Percentiles rank a stretch among this genome's conserved stretches.
Conservation (phyloP, 2,329 filamentous ascomycete species). For the Ilyonectria destructans region DNA sequence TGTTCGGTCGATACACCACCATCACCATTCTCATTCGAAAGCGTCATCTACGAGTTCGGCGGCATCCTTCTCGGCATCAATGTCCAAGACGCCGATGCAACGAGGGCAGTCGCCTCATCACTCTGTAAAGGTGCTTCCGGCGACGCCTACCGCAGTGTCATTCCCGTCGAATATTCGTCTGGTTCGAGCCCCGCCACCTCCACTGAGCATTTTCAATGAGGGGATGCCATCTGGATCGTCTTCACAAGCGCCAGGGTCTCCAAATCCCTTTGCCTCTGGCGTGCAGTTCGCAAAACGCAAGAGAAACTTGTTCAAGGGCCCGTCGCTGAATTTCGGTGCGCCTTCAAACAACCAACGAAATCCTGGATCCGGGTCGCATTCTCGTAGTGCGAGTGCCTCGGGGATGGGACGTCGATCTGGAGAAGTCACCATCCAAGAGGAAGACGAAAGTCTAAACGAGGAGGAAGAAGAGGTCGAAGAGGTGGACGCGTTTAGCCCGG, state of each 20-base stretch:
- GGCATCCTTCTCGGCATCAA: constrained; percentile 79
- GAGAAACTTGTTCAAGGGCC: constrained; percentile 86
- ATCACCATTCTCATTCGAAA: constrained; percentile 91
- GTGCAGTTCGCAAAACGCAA: constrained; percentile 88
- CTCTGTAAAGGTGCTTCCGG: constrained; percentile 95
- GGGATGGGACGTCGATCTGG: constrained; percentile 78
- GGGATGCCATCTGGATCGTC: constrained; percentile 64
- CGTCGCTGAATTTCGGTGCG: constrained; percentile 74
- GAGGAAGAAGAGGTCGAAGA: constrained; percentile 66
- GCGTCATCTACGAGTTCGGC: constrained; percentile 93
- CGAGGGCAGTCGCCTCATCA: constrained; percentile 85
- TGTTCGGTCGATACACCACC: constrained; percentile 90
- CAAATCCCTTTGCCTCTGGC: constrained; percentile 73
- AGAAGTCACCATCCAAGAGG: constrained; percentile 82
- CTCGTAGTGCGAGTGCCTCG: constrained; percentile 75
- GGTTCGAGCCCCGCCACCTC: constrained; percentile 74
- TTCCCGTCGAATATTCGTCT: constrained; percentile 92
- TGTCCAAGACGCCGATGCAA: constrained; percentile 77
- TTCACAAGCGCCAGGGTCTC: constrained; percentile 65
- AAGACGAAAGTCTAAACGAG: constrained; percentile 69
- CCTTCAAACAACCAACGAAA: constrained; percentile 55
- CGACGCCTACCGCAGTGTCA: constrained; percentile 81
- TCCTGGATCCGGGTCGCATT: constrained; percentile 58
- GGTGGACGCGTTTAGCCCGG: constrained; percentile 72
- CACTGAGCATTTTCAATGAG: constrained; percentile 72